Evolutionary conservation across 1,284 basidiomycete genomes (phyloP), one percentile per base, ranked within the genome.

Genomic region (Sporisorium exsertum): DNA sequence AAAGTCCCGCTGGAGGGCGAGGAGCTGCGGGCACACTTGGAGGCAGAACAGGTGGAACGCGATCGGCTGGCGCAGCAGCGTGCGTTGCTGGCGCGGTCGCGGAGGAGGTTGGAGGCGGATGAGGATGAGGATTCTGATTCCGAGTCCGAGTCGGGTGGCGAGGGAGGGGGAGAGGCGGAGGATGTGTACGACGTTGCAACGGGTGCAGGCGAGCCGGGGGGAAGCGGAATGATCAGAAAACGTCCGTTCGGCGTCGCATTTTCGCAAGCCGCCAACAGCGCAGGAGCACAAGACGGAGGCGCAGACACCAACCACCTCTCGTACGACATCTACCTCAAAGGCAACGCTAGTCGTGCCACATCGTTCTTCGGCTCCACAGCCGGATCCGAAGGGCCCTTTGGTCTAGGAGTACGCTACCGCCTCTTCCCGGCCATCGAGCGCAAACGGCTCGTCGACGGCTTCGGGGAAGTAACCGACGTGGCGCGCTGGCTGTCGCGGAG

Each of bases 361-460:
- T 91, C 91, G 2, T 95, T 95, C 86, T 94, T 94, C 88, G 93
- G 93, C 20, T 57, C 72, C 13, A 72, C 64, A 51, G 61, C 65
- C 4, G 64, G 60, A 2, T 58, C 64, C 8, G 77, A 79, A 55
- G 78, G 74, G 3, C 71, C 71, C 7, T 86, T 91, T 87, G 74
- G 88, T 89, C 37, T 91, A 88, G 59, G 88, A 88, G 43, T 92
- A 91, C 89, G 96, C 46, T 98, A 93, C 86, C 89, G 97, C 76
- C 97, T 98, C 93, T 99, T 98, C 87, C 97, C 97, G 0, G 94
- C 94, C 80, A 91, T 97, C 42, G 96, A 99, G 87, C 92, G 94
- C 84, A 95, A 93, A 81, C 88, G 94, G 72, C 89, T 92, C 76
- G 92, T 99, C 18, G 97, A 99, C 85, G 93, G 93, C 72, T 99